Evolutionary conservation across 2,329 filamentous ascomycete species (phyloP).

Genomic region (Aspergillus fijiensis): DNA sequence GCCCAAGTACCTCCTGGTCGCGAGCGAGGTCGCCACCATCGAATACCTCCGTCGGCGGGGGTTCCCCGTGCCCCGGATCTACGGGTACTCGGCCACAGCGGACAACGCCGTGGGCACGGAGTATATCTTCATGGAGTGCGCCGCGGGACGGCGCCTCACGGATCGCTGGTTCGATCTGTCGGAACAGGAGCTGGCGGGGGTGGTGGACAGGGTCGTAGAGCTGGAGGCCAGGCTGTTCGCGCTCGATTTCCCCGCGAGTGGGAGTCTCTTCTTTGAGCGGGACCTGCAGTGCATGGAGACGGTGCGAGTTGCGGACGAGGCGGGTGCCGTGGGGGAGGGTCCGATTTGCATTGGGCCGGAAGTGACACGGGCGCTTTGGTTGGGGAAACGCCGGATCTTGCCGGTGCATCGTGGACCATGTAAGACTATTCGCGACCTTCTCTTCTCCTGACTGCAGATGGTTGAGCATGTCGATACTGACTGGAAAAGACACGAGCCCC

Average conservation of each 20-base stretch:
- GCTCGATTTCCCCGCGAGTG: slow-evolving; percentile 18
- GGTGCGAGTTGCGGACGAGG: not conserved
- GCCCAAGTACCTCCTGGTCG: slow-evolving; percentile 28
- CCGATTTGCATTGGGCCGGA: not conserved
- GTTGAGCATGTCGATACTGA: no score
- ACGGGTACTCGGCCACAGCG: slow-evolving; percentile 32
- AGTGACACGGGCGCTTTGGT: not conserved
- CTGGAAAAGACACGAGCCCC: not conserved
- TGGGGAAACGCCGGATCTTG: not conserved
- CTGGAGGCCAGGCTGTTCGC: slow-evolving; percentile 20
- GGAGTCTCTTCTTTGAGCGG: slow-evolving; percentile 21
- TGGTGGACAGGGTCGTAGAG: slow-evolving; percentile 21
- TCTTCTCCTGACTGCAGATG: not conserved
- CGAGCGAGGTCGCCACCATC: slow-evolving; percentile 43
- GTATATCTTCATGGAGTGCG: slow-evolving; percentile 42
- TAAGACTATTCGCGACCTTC: not conserved
- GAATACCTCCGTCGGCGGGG: slow-evolving; percentile 32
- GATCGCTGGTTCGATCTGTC: slow-evolving; percentile 33
- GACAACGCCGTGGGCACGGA: slow-evolving; percentile 41
- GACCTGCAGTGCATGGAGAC: slow-evolving; percentile 9
- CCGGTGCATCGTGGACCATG: not conserved
- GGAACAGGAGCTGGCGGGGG: slow-evolving; percentile 10
- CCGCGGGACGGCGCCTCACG: slow-evolving; percentile 30
- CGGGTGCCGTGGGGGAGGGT: not conserved
- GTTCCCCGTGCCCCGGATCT: slow-evolving; percentile 36